Evolutionary conservation across 2,329 filamentous ascomycete genomes (phyloP), one percentile per base, ranked within the genome.

Genomic region (Tolypocladium ophioglossoides): DNA sequence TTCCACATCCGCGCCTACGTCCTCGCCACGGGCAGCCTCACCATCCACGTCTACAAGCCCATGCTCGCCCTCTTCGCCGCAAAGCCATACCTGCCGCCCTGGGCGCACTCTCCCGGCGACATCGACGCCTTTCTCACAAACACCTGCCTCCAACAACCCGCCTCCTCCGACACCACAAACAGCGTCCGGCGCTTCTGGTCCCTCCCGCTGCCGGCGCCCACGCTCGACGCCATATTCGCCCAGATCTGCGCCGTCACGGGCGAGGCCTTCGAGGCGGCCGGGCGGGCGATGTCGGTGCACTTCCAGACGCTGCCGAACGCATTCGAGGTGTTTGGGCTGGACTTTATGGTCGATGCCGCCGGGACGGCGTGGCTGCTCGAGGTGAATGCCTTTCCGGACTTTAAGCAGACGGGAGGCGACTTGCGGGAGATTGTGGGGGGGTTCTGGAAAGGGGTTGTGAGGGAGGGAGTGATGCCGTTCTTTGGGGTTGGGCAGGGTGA

Each of bases 1-100:
- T 99, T 97, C 73, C 94, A 99, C 72, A 89, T 99, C 65, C 80
- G 94, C 47, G 89, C 87, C 2, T 99, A 99, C 70, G 89, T 96
- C 27, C 79, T 96, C 56, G 89, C 89, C 52, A 77, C 85, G 1
- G 91, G 91, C 46, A 82, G 85, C 1, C 76, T 99, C 14, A 78
- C 84, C 56, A 83, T 97, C 53, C 91, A 89, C 72, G 88, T 97
- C 61, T 96, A 95, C 78, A 83, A 77, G 62, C 84, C 85, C 56
- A 96, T 97, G 91, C 85, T 99, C 12, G 91, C 92, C 0, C 83
- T 99, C 38, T 97, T 97, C 71, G 91, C 94, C 0, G 85, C 83
- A 11, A 80, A 82, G 57, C 70, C 83, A 0, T 99, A 97, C 71
- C 64, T 70, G 1, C 67, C 86, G 0, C 92, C 91, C 0, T 79